Conservation (phyloP, 306 rosid species). For the Vigna radiata region DNA sequence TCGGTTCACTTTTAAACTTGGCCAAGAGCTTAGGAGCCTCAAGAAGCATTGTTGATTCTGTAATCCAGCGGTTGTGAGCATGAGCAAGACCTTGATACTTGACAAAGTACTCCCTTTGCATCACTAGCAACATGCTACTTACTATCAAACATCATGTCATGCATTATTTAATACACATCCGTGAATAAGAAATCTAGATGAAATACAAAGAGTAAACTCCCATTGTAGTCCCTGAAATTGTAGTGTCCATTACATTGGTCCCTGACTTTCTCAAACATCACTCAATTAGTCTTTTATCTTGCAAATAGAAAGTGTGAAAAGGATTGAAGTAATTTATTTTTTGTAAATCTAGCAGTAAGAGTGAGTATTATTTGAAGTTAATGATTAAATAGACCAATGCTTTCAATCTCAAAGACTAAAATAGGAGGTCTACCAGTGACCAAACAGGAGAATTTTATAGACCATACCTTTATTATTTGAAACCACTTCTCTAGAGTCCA, state of each 20-base stretch:
- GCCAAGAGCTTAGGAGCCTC: conserved; percentile 50
- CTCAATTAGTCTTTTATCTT: not conserved
- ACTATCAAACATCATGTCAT: conserved; percentile 18
- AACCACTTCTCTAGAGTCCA: conserved; percentile 46
- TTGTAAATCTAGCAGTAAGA: not conserved
- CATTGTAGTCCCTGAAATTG: not conserved
- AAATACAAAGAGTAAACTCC: conserved; percentile 6
- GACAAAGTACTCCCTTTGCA: conserved; percentile 50
- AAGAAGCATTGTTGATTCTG: conserved; percentile 45
- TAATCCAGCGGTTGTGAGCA: conserved; percentile 58
- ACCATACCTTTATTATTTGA: conserved; percentile 40
- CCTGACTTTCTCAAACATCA: not conserved
- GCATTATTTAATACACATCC: conserved; percentile 14
- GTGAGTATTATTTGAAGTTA: not conserved
- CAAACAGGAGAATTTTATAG: not conserved
- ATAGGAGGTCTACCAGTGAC: not conserved
- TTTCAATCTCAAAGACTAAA: not conserved
- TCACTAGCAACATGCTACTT: conserved; percentile 43
- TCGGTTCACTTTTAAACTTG: conserved; percentile 42
- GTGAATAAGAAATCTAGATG: conserved; percentile 18
- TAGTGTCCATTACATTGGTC: not conserved
- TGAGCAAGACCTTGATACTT: conserved; percentile 53
- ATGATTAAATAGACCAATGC: not conserved
- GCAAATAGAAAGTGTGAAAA: not conserved
- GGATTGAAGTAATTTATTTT: not conserved